Base-by-base conservation (phyloP, 768 basidiomycete genomes). In the Lactarius pseudohatsudake region DNA sequence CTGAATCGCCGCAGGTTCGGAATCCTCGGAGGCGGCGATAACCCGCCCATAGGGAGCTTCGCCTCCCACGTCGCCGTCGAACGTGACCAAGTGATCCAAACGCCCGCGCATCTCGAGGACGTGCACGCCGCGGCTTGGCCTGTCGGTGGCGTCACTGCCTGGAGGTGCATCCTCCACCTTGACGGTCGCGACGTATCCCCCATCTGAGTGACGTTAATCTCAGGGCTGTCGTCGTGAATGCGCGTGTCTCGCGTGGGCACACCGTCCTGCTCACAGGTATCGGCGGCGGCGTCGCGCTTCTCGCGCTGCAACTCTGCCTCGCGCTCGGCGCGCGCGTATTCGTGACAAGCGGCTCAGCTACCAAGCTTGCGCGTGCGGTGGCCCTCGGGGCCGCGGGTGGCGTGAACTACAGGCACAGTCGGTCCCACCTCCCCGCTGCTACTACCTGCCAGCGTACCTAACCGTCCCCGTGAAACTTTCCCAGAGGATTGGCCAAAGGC, bases 231-330 rank as follows among this genome's bases (percentile, higher is more conserved):
- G 77, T 86, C 20, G 81, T 92, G 28, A 86, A 92, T 69, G 92
- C 85, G 0, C 75, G 80, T 4, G 86, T 92, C 16, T 67, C 83
- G 60, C 71, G 77, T 16, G 90, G 86, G 8, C 85, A 93, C 41
- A 89, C 88, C 61, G 81, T 95, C 47, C 83, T 94, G 55, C 88
- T 95, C 65, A 91, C 90, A 0, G 91, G 91, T 20, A 85, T 90
- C 54, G 91, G 92, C 28, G 92, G 92, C 22, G 92, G 93, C 15
- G 93, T 95, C 45, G 93, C 93, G 0, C 79, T 94, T 34, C 71
- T 85, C 47, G 87, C 89, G 0, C 76, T 94, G 66, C 92, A 95
- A 74, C 75, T 94, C 10, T 90, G 86, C 73, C 71, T 92, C 4
- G 91, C 90, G 0, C 82, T 81, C 62, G 90, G 92, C 34, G 89